These are phyloP conservation scores for Hanseniaspora mollemarum DNA, from an alignment of 805 yeast species.

Conservation along the genomic window DNA sequence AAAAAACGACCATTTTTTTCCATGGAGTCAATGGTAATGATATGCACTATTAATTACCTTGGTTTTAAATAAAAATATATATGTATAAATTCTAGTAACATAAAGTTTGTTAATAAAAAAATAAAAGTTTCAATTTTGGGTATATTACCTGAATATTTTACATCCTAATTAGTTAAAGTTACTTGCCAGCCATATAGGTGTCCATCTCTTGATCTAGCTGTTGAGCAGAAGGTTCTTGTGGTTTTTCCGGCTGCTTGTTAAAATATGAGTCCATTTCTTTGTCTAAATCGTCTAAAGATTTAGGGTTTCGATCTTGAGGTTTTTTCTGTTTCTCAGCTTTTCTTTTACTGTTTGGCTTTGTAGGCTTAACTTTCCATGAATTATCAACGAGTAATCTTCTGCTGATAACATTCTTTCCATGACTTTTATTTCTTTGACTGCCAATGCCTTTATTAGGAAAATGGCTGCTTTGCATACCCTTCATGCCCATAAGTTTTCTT, in stretches of 20 bases:
- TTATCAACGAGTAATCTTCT: constrained; percentile 1
- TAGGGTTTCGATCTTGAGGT: background rate
- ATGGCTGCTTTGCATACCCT: background rate
- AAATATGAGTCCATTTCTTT: constrained; percentile 28
- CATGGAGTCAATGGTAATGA: background rate
- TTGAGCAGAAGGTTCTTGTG: constrained; percentile 18
- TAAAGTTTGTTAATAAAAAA: background rate
- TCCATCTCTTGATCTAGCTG: constrained; percentile 28
- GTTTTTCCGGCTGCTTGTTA: constrained; percentile 16
- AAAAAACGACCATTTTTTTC: background rate
- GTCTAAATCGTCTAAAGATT: constrained; percentile 24
- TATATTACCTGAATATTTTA: background rate
- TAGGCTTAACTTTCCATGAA: background rate
- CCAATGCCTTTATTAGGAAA: background rate
- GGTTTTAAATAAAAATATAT: background rate
- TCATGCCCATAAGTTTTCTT: background rate
- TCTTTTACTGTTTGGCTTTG: background rate
- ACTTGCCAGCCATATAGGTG: constrained; percentile 22
- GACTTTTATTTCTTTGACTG: background rate
- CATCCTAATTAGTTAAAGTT: constrained; percentile 1
- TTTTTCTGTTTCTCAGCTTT: background rate
- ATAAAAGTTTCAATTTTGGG: background rate
- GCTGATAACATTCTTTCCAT: constrained; percentile 4
- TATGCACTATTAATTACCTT: background rate
- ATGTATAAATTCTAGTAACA: background rate